Evolutionary conservation across 345 rosid genomes (phyloP), one percentile per base, ranked within the genome.

Genomic region (Ceriops tagal): DNA sequence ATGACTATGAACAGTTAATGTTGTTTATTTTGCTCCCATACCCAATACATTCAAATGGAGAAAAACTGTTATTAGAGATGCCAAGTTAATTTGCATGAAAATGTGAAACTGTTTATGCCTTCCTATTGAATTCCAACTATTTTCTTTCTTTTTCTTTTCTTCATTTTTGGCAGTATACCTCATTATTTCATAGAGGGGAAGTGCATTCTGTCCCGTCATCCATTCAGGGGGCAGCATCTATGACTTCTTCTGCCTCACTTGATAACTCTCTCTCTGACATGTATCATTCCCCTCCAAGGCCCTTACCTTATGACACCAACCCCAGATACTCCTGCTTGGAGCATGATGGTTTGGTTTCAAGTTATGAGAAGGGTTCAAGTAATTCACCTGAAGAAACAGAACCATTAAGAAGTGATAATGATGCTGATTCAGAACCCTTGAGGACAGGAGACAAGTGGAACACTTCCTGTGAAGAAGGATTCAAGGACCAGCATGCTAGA

Each of bases 231-330:
- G 73, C 86, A 46, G 79, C 89, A 67, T 83, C 98, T 28, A 76
- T 85, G 65, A 79, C 87, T 66, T 76, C 97, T 65, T 61, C 92
- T 66, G 75, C 83, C 27, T 87, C 96, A 5, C 87, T 79, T 47
- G 97, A 88, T 73, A 86, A 87, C 87, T 88, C 95, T 77, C 87
- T 93, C 28, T 84, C 97, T 71, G 96, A 88, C 74, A 91, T 86
- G 75, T 89, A 79, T 68, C 90, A 82, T 49, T 88, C 98, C 81
- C 91, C 97, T 73, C 98, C 98, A 58, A 85, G 95, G 81, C 97
- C 98, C 46, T 69, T 93, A 80, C 99, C 99, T 81, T 95, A 92
- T 75, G 97, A 92, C 72, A 80, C 81, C 20, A 93, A 90, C 74
- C 88, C 93, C 49, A 83, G 91, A 82, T 82, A 70, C 66, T 77